Conservation (phyloP, 345 rosid genomes). For the Linum tenue region DNA sequence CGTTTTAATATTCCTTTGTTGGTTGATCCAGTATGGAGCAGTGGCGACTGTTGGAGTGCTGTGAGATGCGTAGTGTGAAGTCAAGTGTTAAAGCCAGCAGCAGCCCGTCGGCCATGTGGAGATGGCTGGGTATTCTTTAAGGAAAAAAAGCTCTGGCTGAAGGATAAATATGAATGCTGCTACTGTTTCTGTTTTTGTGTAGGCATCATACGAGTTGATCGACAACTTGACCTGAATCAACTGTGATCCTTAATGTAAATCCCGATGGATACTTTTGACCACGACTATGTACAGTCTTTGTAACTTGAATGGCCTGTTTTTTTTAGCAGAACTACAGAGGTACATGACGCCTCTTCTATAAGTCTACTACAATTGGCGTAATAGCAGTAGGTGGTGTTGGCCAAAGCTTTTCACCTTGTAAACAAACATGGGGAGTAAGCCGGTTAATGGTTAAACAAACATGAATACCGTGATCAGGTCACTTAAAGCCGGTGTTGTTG, state of each 20-base stretch:
- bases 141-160: not conserved
- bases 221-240: not conserved
- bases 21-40: conserved; percentile 51
- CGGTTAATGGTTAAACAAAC: too few relatives aligned
- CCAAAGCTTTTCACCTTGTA: too few relatives aligned
- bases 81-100: not conserved
- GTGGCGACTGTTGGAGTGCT: conserved; percentile 55
- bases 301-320: too few relatives aligned
- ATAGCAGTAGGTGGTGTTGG: too few relatives aligned
- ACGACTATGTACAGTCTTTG: too few relatives aligned
- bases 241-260: not conserved
- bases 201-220: not conserved
- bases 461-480: too few relatives aligned
- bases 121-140: not conserved
- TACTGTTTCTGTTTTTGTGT: not conserved
- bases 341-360: too few relatives aligned
- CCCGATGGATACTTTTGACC: not conserved
- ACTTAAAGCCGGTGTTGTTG: too few relatives aligned
- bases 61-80: conserved; percentile 15
- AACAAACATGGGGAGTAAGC: too few relatives aligned
- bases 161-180: not conserved
- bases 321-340: too few relatives aligned
- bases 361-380: too few relatives aligned
- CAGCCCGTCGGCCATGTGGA: too few relatives aligned
- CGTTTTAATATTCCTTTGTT: not conserved